These are phyloP conservation scores for Penstemon newberryi DNA, from an alignment of 257 asterid genomes.

Conservation along the genomic window DNA sequence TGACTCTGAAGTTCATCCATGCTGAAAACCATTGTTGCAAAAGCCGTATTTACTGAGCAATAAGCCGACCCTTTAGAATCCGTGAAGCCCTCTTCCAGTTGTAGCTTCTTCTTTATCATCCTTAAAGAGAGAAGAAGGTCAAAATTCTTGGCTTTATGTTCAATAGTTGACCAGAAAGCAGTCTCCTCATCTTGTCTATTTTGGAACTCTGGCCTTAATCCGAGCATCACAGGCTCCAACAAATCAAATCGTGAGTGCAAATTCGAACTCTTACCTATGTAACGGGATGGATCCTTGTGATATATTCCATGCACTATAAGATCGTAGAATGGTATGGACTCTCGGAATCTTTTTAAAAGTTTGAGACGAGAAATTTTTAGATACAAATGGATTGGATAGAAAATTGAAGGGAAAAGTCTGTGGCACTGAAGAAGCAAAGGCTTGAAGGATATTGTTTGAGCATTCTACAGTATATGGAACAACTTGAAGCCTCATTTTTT, in stretches of 20 bases:
- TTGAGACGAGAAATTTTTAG: conserved; percentile 35
- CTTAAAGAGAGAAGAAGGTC: conserved; percentile 76
- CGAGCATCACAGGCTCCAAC: conserved; percentile 80
- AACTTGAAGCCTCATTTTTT: conserved; percentile 45
- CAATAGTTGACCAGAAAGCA: conserved; percentile 45
- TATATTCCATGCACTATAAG: conserved; percentile 25
- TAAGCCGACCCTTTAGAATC: conserved; percentile 35
- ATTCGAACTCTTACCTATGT: too few relatives aligned
- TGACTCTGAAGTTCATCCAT: conserved; percentile 70
- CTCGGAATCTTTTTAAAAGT: conserved; percentile 30
- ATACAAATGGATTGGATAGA: conserved; percentile 33
- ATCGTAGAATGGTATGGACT: not conserved
- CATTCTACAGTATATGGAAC: conserved; percentile 40
- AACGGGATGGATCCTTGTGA: too few relatives aligned
- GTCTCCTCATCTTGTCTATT: conserved; percentile 69
- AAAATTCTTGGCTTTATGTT: conserved; percentile 70
- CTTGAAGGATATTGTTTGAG: not conserved
- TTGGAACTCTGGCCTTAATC: conserved; percentile 69
- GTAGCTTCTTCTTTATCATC: conserved; percentile 77
- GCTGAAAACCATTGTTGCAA: conserved; percentile 71
- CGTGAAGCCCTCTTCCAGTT: conserved; percentile 34
- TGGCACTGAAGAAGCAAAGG: conserved; percentile 26
- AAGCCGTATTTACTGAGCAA: conserved; percentile 62
- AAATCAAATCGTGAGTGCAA: conserved; percentile 50
- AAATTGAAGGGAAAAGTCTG: conserved; percentile 8